These are phyloP conservation scores for Paxillus involutus DNA, from an alignment of 768 basidiomycete species.

Conservation along the genomic window DNA sequence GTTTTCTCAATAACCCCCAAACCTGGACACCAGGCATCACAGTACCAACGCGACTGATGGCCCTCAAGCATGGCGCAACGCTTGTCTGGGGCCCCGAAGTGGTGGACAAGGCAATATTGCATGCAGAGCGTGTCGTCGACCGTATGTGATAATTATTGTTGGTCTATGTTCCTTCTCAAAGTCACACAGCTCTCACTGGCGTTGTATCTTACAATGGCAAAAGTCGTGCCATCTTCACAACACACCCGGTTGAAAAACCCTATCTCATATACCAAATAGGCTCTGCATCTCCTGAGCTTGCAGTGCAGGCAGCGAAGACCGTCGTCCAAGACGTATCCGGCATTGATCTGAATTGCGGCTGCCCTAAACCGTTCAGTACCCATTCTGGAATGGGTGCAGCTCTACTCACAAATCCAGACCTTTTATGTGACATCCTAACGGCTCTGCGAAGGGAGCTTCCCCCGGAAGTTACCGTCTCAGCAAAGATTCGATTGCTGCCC, in stretches of 20 bases:
- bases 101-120: conserved; percentile 93
- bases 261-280: conserved; percentile 97
- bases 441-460: conserved; percentile 74
- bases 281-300: conserved; percentile 83
- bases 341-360: conserved; percentile 96
- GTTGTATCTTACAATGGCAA: conserved; percentile 85
- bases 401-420: conserved; percentile 86
- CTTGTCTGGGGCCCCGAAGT: conserved; percentile 97
- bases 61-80: conserved; percentile 89
- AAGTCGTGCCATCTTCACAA: conserved; percentile 84
- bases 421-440: conserved; percentile 84
- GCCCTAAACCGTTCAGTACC: conserved; percentile 94
- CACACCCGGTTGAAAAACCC: conserved; percentile 92
- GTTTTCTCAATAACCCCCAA: background rate
- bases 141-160: conserved; percentile 50
- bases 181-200: conserved; percentile 70
- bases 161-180: background rate
- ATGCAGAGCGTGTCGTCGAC: conserved; percentile 80
- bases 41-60: conserved; percentile 86
- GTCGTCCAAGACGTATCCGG: conserved; percentile 90
- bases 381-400: conserved; percentile 97
- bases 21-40: conserved; percentile 16
- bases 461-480: conserved; percentile 81
- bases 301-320: conserved; percentile 86
- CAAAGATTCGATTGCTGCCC: conserved; percentile 89